Conservation (phyloP, 805 yeast genomes). For the Metschnikowia borealis region DNA sequence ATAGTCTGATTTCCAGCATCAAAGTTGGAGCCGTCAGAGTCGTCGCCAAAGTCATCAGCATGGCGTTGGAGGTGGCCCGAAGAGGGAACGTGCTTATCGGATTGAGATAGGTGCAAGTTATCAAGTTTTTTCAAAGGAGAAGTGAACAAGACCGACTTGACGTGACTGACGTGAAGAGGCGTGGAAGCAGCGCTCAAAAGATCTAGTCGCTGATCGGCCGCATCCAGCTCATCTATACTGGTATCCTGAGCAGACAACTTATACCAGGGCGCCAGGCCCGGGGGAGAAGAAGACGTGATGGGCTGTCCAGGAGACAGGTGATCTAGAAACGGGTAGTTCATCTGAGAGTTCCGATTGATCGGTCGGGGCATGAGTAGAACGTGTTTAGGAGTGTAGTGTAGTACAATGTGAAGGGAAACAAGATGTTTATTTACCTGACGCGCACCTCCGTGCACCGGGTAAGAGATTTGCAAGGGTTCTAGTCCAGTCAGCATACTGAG, state of each 20-base stretch:
- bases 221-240: constrained; percentile 6
- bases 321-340: not conserved
- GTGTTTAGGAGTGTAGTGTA: not conserved
- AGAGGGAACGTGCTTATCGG: not conserved
- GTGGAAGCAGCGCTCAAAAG: constrained; percentile 23
- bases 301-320: constrained; percentile 7
- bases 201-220: constrained; percentile 12
- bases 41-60: constrained; percentile 5
- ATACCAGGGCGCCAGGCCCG: constrained; percentile 10
- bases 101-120: constrained; percentile 23
- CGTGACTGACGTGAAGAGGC: constrained; percentile 18
- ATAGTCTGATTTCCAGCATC: constrained; percentile 28
- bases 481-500: not conserved
- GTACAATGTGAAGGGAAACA: not conserved
- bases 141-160: constrained; percentile 17
- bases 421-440: constrained; percentile 2
- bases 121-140: constrained; percentile 37
- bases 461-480: not conserved
- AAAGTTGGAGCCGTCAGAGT: constrained; percentile 5
- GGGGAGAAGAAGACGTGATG: constrained; percentile 3
- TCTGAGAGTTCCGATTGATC: not conserved
- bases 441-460: constrained; percentile 3
- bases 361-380: constrained; percentile 3
- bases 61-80: not conserved
- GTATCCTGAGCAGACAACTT: constrained; percentile 4